Conservation (phyloP, 176 grass and related monocot genomes). For the Panicum miliaceum region DNA sequence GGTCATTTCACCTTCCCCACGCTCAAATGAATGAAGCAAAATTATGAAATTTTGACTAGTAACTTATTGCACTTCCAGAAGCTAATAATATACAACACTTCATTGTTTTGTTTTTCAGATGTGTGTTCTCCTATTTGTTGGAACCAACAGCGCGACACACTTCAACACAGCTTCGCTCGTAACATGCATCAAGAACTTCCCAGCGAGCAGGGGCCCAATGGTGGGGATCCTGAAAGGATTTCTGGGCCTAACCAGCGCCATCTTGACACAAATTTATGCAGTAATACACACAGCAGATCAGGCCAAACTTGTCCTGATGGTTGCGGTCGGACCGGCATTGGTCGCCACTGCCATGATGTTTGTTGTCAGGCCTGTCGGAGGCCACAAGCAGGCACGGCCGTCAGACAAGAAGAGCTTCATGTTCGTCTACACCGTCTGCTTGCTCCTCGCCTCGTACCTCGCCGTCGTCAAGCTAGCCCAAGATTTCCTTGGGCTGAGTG, state of each 20-base stretch:
- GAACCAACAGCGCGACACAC: conserved; percentile 81
- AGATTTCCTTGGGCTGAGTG: conserved; percentile 62
- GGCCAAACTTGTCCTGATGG: conserved; percentile 62
- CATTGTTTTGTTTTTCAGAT: conserved; percentile 55
- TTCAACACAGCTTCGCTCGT: conserved; percentile 87
- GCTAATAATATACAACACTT: neutral
- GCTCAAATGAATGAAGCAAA: neutral
- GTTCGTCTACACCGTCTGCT: conserved; percentile 69
- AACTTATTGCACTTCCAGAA: conserved; percentile 9
- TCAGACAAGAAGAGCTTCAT: conserved; percentile 72
- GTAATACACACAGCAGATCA: conserved; percentile 62
- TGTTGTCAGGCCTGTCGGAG: conserved; percentile 69
- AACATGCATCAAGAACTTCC: conserved; percentile 86
- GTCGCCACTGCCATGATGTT: conserved; percentile 73
- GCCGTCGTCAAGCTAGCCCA: conserved; percentile 77
- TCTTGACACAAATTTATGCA: conserved; percentile 70
- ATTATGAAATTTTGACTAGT: neutral
- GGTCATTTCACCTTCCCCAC: neutral
- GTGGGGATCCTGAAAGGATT: conserved; percentile 88
- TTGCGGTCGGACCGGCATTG: conserved; percentile 64
- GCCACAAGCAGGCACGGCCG: conserved; percentile 64
- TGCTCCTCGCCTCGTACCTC: conserved; percentile 77
- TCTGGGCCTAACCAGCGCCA: conserved; percentile 75
- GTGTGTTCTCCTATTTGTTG: conserved; percentile 74
- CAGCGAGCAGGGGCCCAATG: conserved; percentile 73